phyloP scores from a whole-genome alignment of 2,329 filamentous ascomycete species.

The Beauveria sp. region DNA sequence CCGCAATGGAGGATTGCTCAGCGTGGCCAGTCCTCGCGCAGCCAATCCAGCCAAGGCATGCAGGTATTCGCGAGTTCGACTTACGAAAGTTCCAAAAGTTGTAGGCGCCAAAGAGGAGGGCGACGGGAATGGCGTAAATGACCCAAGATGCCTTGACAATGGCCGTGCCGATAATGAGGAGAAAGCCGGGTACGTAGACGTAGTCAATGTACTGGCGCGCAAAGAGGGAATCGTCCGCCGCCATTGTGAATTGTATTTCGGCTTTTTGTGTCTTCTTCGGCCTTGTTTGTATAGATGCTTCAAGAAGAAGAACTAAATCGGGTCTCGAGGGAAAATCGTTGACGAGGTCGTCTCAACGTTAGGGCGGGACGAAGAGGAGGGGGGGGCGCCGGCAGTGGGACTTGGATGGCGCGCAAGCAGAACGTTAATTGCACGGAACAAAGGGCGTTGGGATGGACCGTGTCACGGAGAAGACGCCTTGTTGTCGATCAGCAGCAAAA shows the following conservation, averaged over 20 bases:
- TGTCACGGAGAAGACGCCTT: background rate
- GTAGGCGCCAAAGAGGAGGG: constrained; percentile 57
- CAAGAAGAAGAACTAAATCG: background rate
- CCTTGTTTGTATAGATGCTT: background rate
- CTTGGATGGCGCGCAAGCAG: background rate
- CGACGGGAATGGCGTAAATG: constrained; percentile 60
- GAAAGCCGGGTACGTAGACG: constrained; percentile 74
- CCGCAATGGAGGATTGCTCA: background rate
- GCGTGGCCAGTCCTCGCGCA: background rate
- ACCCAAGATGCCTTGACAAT: constrained; percentile 75
- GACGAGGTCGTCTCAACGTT: background rate
- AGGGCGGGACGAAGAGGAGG: background rate
- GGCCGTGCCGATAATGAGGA: constrained; percentile 67
- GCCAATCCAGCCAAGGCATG: background rate
- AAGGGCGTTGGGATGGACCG: too few relatives aligned
- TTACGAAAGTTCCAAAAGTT: constrained; percentile 67
- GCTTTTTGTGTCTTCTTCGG: background rate
- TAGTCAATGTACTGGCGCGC: constrained; percentile 65
- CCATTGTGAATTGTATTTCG: constrained; percentile 16
- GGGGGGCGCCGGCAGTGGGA: background rate
- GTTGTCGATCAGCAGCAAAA: background rate
- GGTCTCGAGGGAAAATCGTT: background rate
- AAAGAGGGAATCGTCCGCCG: constrained; percentile 24
- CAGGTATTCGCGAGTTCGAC: constrained; percentile 25
- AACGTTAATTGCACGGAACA: background rate